Conservation (phyloP, 176 grass and related monocot genomes). For the sorghum (Sorghum bicolor) region Sorghum_bicolor_NCBIv3 NC_012873.2:63832501-63833000, state of each 20-base stretch:
- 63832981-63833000: not conserved
- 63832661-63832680: constrained; percentile 26
- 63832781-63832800: not conserved
- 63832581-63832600: not conserved
- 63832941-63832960: not conserved
- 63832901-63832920: not conserved
- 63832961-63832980: not conserved
- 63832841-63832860: not conserved
- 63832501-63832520: not conserved
- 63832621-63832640: not conserved
- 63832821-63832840: constrained; percentile 29
- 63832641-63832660: not conserved
- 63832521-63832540: not conserved
- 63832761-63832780: constrained; percentile 13
- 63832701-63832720: constrained; percentile 17
- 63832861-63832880: not conserved
- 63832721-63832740: constrained; percentile 28
- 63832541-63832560: not conserved
- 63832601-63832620: not conserved
- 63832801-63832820: not conserved
- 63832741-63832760: constrained; percentile 12
- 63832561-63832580: not conserved
- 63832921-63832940: not conserved
- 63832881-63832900: constrained; percentile 15
- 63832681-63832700: constrained; percentile 26